Evolutionary conservation across 2,329 filamentous ascomycete species (phyloP), one percentile per base, ranked within the genome.

Genomic region (Cryphonectria naterciae): DNA sequence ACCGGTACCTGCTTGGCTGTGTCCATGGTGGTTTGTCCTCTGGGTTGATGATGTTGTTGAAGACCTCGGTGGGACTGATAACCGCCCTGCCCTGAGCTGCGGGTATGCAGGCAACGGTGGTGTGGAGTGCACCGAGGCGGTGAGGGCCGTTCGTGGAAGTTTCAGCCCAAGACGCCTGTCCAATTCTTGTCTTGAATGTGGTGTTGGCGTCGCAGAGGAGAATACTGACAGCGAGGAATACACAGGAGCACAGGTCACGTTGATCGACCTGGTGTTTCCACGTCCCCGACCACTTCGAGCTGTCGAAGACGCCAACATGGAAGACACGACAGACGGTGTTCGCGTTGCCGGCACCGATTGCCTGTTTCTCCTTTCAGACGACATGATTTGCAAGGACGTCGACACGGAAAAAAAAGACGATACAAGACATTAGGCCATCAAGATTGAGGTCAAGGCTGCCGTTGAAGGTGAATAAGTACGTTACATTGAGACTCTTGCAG

Each of bases 221-320:
- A 69, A 71, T 37, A 67, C 69, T 7, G 71, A 67, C 6, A 67
- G 71, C 56, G 71, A 71, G 13, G 71, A 65, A 35, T 37, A 63
- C 17, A 52, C 49, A 28, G 65, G 46, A 17, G 62, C 17, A 22
- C 54, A 58, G 19, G 39, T 43, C n/a, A 60, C 39, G 10, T 64
- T 66, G 35, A 62, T 67, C 6, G 64, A 71, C 32, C 41, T 56
- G 63, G 32, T 67, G 52, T 52, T 71, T 17, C 46, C 58, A 28
- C 71, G 62, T 39, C 37, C 65, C 37, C 56, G 63, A 41, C 46
- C 39, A 39, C 39, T 58, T 17, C 66, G 66, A 61, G 58, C 25
- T 17, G 35, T 25, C 17, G 67, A 69, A 25, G 66, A 58, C 13
- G 17, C 54, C 11, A 68, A 63, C 11, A 10, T 52, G 7, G 60